Evolutionary conservation across 495 filamentous ascomycete genomes (phyloP), one percentile per base, ranked within the genome.

Genomic region (Lophiostoma macrostomum): DNA sequence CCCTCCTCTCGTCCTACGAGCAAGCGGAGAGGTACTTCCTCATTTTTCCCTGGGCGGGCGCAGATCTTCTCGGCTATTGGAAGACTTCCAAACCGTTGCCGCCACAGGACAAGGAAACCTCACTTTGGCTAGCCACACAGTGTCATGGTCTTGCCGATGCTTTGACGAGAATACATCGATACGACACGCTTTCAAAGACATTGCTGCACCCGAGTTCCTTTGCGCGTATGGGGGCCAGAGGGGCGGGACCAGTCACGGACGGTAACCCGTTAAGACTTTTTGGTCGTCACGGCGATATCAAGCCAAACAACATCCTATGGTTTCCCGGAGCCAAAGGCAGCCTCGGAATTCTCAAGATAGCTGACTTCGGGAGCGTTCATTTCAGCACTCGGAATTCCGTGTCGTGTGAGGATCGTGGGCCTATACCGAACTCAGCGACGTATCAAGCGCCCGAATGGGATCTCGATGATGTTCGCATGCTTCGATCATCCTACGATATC

Each of bases 211-310:
- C 25, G 1, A 28, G 4, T 2, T 25, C 14, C 7, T 27, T 16
- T 39, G n/a, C n/a, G n/a, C n/a, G n/a, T n/a, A n/a, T n/a, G n/a
- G n/a, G n/a, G n/a, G n/a, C n/a, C n/a, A n/a, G n/a, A n/a, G n/a
- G n/a, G n/a, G n/a, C n/a, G n/a, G n/a, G n/a, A n/a, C n/a, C n/a
- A n/a, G n/a, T n/a, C n/a, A n/a, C n/a, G n/a, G n/a, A n/a, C n/a
- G n/a, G n/a, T n/a, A n/a, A n/a, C n/a, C n/a, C n/a, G n/a, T n/a
- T n/a, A n/a, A n/a, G n/a, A n/a, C n/a, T n/a, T n/a, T n/a, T n/a
- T n/a, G n/a, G n/a, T n/a, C 47, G 47, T 4, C 47, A 50, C 35
- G 47, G 47, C 19, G 47, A 50, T 30, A 18, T 50, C 31, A 50
- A 50, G 20, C 47, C 47, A 8, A 35, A 40, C 13, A 50, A 50